Evolutionary conservation across 2,329 filamentous ascomycete species (phyloP), one percentile per base, ranked within the genome.

Genomic region (Fusarium sp.): DNA sequence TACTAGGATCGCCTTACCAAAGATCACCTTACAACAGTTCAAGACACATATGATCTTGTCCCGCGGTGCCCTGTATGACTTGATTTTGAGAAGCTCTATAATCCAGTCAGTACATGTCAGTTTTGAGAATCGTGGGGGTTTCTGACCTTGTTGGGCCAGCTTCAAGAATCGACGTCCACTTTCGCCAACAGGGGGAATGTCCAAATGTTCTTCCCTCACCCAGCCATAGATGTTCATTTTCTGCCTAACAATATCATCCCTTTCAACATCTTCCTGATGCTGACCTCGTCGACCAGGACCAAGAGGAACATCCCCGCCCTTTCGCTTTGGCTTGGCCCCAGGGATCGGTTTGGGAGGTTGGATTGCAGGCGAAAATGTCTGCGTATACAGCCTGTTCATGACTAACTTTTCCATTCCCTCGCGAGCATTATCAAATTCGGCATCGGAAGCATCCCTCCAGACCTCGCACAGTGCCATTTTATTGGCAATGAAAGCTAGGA

Each of bases 331-430:
- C 79, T 92, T 90, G 34, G 88, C 87, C 22, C 89, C 89, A 25
- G 91, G 87, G 38, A 92, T 87, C 4, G 91, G 91, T 66, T 94
- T 92, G 6, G 94, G 91, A 1, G 93, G 87, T 6, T 94, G 89
- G 69, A 99, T 99, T 16, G 93, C 93, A 0, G 96, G 96, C 0
- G 95, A 98, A 79, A 99, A 99, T 0, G 96, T 98, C 80, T 99
- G 96, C 1, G 90, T 90, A 80, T 99, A 99, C 7, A 99, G 83
- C 60, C 97, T 87, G 79, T 99, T 99, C 97, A 99, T 99, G 72
- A 99, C 97, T 6, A 99, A 87, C 80, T 99, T 99, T 83, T 99
- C 96, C 96, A 99, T 99, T 34, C 96, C 96, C 82, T 99, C 96
- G 73, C 95, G 90, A 16, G 96, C 96, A 80, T 99, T 99, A 80